Base-by-base conservation (phyloP, 2,329 filamentous ascomycete genomes). In the Ophiostoma piceae region DNA sequence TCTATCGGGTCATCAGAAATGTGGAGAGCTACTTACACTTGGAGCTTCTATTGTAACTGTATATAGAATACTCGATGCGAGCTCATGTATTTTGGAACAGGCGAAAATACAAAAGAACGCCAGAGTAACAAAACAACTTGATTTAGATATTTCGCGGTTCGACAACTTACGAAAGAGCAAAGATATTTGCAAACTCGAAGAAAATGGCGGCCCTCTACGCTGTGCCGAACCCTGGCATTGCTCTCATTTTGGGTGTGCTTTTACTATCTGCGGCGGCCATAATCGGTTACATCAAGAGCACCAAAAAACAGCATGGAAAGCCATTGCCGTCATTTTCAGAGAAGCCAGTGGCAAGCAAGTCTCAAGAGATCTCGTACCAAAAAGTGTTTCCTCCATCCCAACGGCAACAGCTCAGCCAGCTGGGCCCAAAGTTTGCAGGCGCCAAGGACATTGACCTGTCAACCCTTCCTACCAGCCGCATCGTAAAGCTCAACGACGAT, bases 31-130 rank as follows among this genome's bases (percentile, higher is more conserved):
- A 22, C 32, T 65, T 39, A 39, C 32, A 22, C 62, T 22, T 65
- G 3, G 35, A 39, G 62, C 35, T 65, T 65, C 62, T 65, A 65
- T 65, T 65, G 62, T 65, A 39, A 65, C 62, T 65, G 26, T 62
- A 62, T 62, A 65, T 65, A 65, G 62, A 65, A 65, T 22, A 22
- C 32, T 22, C 22, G 35, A 65, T 12, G 37, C 16, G 19, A 65
- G 32, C 35, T 6, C 32, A 26, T 65, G 19, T 41, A 1, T 11
- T 8, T 12, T n/a, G 16, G 6, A n/a, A 41, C n/a, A 3, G 19
- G 8, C 62, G 39, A 37, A 35, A 62, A 32, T 62, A 62, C 26
- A 62, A 62, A 32, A 32, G 12, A 62, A 62, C 26, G 26, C 3
- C 3, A 14, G 16, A 32, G 1, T 26, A 62, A 16, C 57, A 16